Conservation (phyloP, 352 stramenopile genomes). For the Phytophthora foliorum region DNA sequence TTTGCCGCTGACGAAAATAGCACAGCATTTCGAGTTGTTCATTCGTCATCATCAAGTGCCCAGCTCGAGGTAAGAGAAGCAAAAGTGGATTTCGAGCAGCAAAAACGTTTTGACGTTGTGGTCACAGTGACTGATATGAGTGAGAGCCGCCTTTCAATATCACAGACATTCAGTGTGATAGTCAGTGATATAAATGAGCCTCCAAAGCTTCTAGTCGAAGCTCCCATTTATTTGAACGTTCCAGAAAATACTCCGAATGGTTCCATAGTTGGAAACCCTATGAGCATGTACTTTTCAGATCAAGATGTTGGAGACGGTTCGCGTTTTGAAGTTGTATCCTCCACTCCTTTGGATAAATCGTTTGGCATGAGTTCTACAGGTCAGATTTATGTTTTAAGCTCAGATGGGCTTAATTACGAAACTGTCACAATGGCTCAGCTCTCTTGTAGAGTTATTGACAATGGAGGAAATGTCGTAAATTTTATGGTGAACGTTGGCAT, state of each 20-base stretch:
- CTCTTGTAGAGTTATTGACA: slow-evolving; percentile 28
- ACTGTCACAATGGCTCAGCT: slow-evolving; percentile 11
- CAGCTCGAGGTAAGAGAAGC: slow-evolving; percentile 57
- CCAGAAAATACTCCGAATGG: slow-evolving; percentile 35
- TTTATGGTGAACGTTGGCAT: slow-evolving; percentile 29
- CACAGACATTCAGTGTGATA: slow-evolving; percentile 21
- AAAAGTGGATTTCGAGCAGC: slow-evolving; percentile 51
- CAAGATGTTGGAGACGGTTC: slow-evolving; percentile 30
- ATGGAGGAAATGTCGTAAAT: slow-evolving; percentile 11
- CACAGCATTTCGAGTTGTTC: slow-evolving; percentile 50
- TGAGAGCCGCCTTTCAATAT: slow-evolving; percentile 33
- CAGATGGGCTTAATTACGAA: slow-evolving; percentile 29
- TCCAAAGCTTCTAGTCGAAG: slow-evolving; percentile 3
- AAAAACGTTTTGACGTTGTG: slow-evolving; percentile 42
- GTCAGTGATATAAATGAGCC: slow-evolving; percentile 34
- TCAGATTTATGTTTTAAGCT: slow-evolving; percentile 27
- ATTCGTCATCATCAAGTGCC: slow-evolving; percentile 40
- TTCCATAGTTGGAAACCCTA: slow-evolving; percentile 14
- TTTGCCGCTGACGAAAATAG: slow-evolving; percentile 30
- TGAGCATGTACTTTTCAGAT: slow-evolving; percentile 30
- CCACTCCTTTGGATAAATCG: slow-evolving; percentile 7
- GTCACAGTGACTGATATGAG: slow-evolving; percentile 51
- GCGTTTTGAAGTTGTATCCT: slow-evolving; percentile 10
- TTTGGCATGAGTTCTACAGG: slow-evolving; percentile 19
- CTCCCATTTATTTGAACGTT: slow-evolving; percentile 20